Evolutionary conservation across 768 basidiomycete species (phyloP), one percentile per base, ranked within the genome.

Genomic region (Saitozyma podzolica): DNA sequence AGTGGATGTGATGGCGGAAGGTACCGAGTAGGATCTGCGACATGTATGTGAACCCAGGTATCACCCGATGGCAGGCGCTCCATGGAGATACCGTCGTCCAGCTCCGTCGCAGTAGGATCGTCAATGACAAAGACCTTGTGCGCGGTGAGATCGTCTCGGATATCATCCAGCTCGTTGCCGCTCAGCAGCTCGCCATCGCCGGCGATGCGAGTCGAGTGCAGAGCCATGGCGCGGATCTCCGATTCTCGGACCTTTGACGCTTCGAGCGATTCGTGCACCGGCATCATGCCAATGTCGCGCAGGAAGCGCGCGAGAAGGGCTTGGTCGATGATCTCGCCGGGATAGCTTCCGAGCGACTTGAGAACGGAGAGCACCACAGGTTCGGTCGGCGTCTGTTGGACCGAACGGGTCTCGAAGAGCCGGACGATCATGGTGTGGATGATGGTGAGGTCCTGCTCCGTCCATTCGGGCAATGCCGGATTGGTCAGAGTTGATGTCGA

Each of bases 31-130:
- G 94, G 94, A 76, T 99, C 96, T 9, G 96, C 94, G 59, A 99
- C 84, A 74, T 98, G 96, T 29, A 89, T 83, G 70, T 97, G 94
- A 10, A 95, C 75, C 95, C 96, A 98, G 50, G 80, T 74, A 14
- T 83, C 84, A 16, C 64, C 64, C 2, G 86, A 85, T 2, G 62
- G 50, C 40, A 88, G 83, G n/a, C 80, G 73, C 66, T 95, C 90
- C 40, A 97, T 73, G 1, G 93, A 94, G 40, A 99, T 70, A 2
- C 92, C 96, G 75, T 99, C 96, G 74, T 99, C 96, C 19, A 98
- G 84, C 73, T 99, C 96, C 70, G 88, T 80, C 0, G 96, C 93
- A 8, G 70, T 75, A 0, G 82, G 66, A 63, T 91, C 90, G 72
- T 99, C 96, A 58, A 99, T 87, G 17, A 94, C 88, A 76, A 88